These are phyloP conservation scores for Xylaria intraflava DNA, from an alignment of 495 filamentous ascomycete genomes.

Conservation along the genomic window DNA sequence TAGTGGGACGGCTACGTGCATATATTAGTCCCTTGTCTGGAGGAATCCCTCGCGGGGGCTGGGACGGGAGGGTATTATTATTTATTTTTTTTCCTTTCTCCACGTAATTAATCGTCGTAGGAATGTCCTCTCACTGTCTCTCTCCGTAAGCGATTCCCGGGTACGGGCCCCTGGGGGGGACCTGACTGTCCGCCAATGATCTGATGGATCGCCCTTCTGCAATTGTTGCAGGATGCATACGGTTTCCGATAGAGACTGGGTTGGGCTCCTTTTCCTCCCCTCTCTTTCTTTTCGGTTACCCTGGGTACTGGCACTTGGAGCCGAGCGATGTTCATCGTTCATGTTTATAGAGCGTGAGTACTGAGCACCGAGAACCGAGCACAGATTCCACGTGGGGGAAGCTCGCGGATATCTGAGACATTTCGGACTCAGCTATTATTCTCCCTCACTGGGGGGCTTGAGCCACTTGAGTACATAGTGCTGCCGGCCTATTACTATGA, in stretches of 20 bases:
- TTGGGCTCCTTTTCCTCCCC: too few relatives aligned
- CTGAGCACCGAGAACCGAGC: too few relatives aligned
- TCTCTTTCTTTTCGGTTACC: too few relatives aligned
- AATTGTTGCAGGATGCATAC: not conserved
- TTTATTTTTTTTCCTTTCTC: not conserved
- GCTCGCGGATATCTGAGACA: slow-evolving; percentile 26
- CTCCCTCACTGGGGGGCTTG: not conserved
- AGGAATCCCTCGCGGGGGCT: not conserved
- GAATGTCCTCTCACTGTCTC: not conserved
- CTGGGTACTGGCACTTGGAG: not conserved
- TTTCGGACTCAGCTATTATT: slow-evolving; percentile 5
- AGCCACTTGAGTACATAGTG: not conserved
- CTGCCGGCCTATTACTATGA: not conserved
- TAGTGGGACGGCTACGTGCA: slow-evolving; percentile 20
- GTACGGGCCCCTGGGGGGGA: too few relatives aligned
- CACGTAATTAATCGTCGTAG: not conserved
- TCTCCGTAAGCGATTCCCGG: too few relatives aligned
- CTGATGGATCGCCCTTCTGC: not conserved
- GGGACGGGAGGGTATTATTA: not conserved
- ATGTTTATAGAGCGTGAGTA: slow-evolving; percentile 18
- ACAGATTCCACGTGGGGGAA: slow-evolving; percentile 27
- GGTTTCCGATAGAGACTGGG: too few relatives aligned
- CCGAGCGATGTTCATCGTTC: too few relatives aligned
- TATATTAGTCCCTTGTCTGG: slow-evolving; percentile 5
- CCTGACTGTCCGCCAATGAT: slow-evolving; percentile 7